A percentile compares a stretch with the other conserved stretches of the same genome.
Conservation (phyloP, 2,329 filamentous ascomycete species). For the Hypoxylon sp. region DNA sequence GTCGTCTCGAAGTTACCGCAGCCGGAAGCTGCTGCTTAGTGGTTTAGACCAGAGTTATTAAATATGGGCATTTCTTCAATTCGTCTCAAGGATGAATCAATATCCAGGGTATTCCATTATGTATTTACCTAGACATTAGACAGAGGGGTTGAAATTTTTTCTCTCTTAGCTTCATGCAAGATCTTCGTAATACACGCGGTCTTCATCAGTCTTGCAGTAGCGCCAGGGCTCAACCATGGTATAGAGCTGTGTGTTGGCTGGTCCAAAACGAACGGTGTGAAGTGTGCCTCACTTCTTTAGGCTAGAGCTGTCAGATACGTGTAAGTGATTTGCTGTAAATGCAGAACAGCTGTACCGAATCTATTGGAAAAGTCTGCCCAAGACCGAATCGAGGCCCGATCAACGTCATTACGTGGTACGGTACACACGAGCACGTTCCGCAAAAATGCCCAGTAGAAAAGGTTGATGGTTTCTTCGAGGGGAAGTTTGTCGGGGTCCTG, state of each 20-base stretch:
- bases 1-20: conserved; percentile 32
- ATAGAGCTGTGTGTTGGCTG: conserved; percentile 18
- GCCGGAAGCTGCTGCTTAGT: conserved; percentile 11
- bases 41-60: conserved; percentile 2
- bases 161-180: conserved; percentile 25
- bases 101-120: conserved; percentile 8
- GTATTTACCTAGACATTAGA: conserved; percentile 8
- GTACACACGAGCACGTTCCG: not conserved
- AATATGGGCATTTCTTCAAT: not conserved
- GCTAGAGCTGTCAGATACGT: conserved; percentile 29
- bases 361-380: conserved; percentile 34
- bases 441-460: conserved; percentile 16
- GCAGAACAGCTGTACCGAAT: conserved; percentile 30
- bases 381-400: conserved; percentile 21
- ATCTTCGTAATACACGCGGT: conserved; percentile 10
- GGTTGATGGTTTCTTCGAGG: conserved; percentile 1
- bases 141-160: conserved; percentile 1
- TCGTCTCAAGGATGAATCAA: not conserved
- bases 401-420: conserved; percentile 27
- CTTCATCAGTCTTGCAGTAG: conserved; percentile 28
- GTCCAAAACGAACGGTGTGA: conserved; percentile 10
- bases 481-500: conserved; percentile 1
- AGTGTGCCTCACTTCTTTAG: conserved; percentile 29
- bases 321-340: conserved; percentile 31
- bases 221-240: conserved; percentile 24